These are phyloP conservation scores for Cladobotryum protrusum DNA, from an alignment of 2,329 filamentous ascomycete species.

Conservation along the genomic window DNA sequence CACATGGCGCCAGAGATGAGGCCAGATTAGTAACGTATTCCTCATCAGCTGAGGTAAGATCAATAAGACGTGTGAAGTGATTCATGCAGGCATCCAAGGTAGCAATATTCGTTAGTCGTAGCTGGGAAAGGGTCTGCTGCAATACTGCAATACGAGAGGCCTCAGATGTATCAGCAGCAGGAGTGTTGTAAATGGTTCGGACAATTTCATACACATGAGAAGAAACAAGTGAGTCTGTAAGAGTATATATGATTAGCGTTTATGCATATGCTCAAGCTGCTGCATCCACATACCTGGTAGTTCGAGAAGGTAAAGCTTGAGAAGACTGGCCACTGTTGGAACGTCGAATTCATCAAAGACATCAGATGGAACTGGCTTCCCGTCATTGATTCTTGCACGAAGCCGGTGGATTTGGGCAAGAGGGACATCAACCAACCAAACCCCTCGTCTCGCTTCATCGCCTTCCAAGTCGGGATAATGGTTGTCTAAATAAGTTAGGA, in stretches of 20 bases:
- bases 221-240: slow-evolving; percentile 87
- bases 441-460: slow-evolving; percentile 82
- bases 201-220: slow-evolving; percentile 98
- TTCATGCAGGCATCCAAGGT: slow-evolving; percentile 98
- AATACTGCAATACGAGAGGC: slow-evolving; percentile 79
- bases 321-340: slow-evolving; percentile 82
- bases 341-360: slow-evolving; percentile 84
- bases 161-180: slow-evolving; percentile 69
- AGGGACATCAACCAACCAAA: slow-evolving; percentile 92
- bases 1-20: slow-evolving; percentile 70
- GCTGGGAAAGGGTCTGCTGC: slow-evolving; percentile 90
- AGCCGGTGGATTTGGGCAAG: slow-evolving; percentile 79
- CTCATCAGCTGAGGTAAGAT: slow-evolving; percentile 93
- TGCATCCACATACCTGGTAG: slow-evolving; percentile 64
- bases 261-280: background rate
- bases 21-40: slow-evolving; percentile 71
- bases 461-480: slow-evolving; percentile 97
- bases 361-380: slow-evolving; percentile 70
- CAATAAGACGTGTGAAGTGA: slow-evolving; percentile 93
- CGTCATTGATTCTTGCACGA: slow-evolving; percentile 77
- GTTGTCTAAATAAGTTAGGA: slow-evolving; percentile 91
- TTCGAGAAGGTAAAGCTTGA: slow-evolving; percentile 93
- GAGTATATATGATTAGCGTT: background rate
- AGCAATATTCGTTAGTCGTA: slow-evolving; percentile 93
- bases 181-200: slow-evolving; percentile 89